Base-by-base conservation (phyloP, 345 rosid genomes). In the Eucalyptus cloeziana region DNA sequence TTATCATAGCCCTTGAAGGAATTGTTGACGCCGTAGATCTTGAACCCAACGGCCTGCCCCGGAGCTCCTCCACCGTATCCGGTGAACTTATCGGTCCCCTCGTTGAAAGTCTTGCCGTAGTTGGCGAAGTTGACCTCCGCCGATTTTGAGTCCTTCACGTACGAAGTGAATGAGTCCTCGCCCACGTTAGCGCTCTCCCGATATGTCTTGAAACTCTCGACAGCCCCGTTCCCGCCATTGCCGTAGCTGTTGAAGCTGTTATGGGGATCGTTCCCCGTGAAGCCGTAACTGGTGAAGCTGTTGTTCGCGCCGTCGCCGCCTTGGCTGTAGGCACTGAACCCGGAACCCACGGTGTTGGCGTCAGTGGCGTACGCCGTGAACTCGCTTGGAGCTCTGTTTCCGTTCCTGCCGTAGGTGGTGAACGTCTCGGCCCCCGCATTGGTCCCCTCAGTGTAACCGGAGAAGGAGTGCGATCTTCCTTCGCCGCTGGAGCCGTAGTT, bases 401-500 rank as follows among this genome's bases (percentile, higher is more conserved):
- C 97, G 88, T 94, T 91, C 92, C 94, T 96, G 40, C 98, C 96
- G 87, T 97, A 97, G 71, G 93, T 94, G 0, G 93, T 83, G 86
- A 97, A 97, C 0, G 91, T 86, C 83, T 96, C 94, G 24, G 91
- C 93, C 47, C 99, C 99, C 86, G 98, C 86, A 89, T 97, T 97
- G 31, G 97, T 89, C 2, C 91, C 45, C 60, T 86, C 89, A 3
- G 95, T 89, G 91, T 97, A 97, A 25, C 87, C 45, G 10, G 92
- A 86, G 94, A 97, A 97, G 3, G 90, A 27, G 83, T 97, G 96
- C 11, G 89, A 56, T 56, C 92, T 90, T 1, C 96, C 96, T 37
- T 91, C 93, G 3, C 90, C 93, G 50, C 94, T 96, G 43, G 97
- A 88, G n/a, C 91, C 89, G 83, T 97, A 97, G 87, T 92, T 91